phyloP scores from a whole-genome alignment of 345 rosid species.

The Eucalyptus tenuipes region DNA sequence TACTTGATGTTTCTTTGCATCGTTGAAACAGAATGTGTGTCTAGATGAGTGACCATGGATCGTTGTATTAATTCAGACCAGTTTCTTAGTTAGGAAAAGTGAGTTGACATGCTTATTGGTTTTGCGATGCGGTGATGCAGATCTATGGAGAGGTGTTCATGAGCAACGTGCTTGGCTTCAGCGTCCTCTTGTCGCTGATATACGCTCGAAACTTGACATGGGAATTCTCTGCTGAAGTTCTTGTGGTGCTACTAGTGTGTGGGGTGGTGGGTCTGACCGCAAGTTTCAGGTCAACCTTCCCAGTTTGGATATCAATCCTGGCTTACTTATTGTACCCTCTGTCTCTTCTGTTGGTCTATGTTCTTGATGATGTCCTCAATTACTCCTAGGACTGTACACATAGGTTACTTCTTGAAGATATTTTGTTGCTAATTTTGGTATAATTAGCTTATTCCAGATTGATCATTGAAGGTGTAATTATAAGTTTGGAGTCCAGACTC shows the following conservation, averaged over 20 bases:
- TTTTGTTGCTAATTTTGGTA: neutral
- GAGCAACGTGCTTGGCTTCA: conserved; percentile 9
- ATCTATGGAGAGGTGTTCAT: conserved; percentile 22
- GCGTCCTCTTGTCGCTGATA: conserved; percentile 7
- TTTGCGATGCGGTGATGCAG: neutral
- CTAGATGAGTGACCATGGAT: neutral
- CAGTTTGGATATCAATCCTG: conserved; percentile 15
- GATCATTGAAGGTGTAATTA: neutral
- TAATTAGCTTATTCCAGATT: neutral
- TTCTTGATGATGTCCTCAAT: conserved; percentile 3
- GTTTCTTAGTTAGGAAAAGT: neutral
- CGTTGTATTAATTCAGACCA: neutral
- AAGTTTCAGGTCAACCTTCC: conserved; percentile 10
- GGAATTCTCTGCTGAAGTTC: conserved; percentile 24
- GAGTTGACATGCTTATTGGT: neutral
- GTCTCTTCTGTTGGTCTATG: conserved; percentile 18
- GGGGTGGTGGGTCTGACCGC: conserved; percentile 5
- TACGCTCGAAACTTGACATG: conserved; percentile 12
- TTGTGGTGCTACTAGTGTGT: conserved; percentile 6
- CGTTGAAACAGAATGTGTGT: neutral
- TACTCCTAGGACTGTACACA: neutral
- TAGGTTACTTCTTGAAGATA: neutral
- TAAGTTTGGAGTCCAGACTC: neutral
- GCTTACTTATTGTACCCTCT: conserved; percentile 16
- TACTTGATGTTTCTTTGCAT: neutral